These are phyloP conservation scores for Ophiostoma ulmi DNA, from an alignment of 2,329 filamentous ascomycete genomes.

Conservation along the genomic window DNA sequence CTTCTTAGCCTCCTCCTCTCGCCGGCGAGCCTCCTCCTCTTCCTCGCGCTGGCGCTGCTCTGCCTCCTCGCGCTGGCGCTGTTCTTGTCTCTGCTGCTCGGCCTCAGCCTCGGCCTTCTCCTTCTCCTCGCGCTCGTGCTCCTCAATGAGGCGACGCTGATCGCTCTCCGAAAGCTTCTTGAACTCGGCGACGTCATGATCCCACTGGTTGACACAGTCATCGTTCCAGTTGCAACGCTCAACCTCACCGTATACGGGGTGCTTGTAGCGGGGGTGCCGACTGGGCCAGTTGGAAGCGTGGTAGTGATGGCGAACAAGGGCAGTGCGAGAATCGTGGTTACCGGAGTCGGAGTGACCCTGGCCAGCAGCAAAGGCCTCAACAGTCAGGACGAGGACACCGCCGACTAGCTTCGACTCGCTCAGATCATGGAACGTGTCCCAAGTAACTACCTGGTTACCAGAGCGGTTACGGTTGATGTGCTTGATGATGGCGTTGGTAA, in stretches of 20 bases:
- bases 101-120: slow-evolving; percentile 31
- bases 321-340: slow-evolving; percentile 60
- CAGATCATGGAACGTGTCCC: slow-evolving; percentile 62
- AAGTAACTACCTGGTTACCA: slow-evolving; percentile 46
- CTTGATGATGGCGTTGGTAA: slow-evolving; percentile 59
- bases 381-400: slow-evolving; percentile 61
- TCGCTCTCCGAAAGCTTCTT: slow-evolving; percentile 55
- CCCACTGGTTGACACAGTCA: slow-evolving; percentile 61
- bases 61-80: slow-evolving; percentile 30
- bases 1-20: slow-evolving; percentile 21
- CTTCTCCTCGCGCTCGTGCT: slow-evolving; percentile 34
- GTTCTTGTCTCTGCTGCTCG: slow-evolving; percentile 20
- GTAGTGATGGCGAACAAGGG: slow-evolving; percentile 69
- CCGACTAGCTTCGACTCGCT: slow-evolving; percentile 61
- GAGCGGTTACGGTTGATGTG: slow-evolving; percentile 52
- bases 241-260: slow-evolving; percentile 65
- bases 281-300: slow-evolving; percentile 69
- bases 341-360: slow-evolving; percentile 69
- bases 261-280: slow-evolving; percentile 59
- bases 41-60: slow-evolving; percentile 26
- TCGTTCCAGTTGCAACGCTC: slow-evolving; percentile 66
- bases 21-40: slow-evolving; percentile 13
- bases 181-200: slow-evolving; percentile 58
- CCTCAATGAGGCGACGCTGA: slow-evolving; percentile 46
- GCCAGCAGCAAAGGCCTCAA: slow-evolving; percentile 67